Evolutionary conservation across 2,329 filamentous ascomycete genomes (phyloP), one percentile per base, ranked within the genome.

Genomic region (Penicillium sp.): DNA sequence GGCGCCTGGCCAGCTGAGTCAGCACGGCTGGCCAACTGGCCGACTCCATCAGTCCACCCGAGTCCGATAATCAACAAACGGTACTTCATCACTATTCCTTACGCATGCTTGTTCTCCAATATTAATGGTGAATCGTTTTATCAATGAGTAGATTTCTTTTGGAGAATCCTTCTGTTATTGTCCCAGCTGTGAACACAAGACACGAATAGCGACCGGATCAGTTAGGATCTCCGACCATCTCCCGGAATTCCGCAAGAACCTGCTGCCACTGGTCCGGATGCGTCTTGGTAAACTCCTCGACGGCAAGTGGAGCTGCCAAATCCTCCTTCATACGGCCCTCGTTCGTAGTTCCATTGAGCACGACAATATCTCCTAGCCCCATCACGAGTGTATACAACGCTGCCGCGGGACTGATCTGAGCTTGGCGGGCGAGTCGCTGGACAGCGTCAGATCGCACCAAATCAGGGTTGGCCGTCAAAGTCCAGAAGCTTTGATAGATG

Each of bases 401-500:
- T 12, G 82, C 76, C 10, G 80, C 75, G 0, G 69, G 70, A n/a
- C 71, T 77, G 17, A 86, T 77, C 0, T 70, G 68, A 0, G 74
- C 71, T 8, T 71, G 68, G 12, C 72, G 54, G 17, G 84, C 84
- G 1, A 92, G 74, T 7, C 68, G 64, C 10, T 70, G 69, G 0
- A 90, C 85, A 0, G 83, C 73, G 12, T 71, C 65, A 3, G 78
- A 81, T 49, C 68, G 73, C 25, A 86, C 62, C 31, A 88, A 72
- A 14, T 74, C 67, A 4, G 83, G 83, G 66, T 88, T 88, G 0
- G 81, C 85, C 0, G 83, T 85, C 71, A 88, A 67, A 1, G 84
- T 87, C 85, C 85, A 87, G 70, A 87, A 87, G 45, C 79, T 81
- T 67, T 88, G 83, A 61, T 86, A 88, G 22, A 81, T 72, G 50